Evolutionary conservation across 768 basidiomycete species (phyloP).

Genomic region (Cantharellus cinnabarinus): DNA sequence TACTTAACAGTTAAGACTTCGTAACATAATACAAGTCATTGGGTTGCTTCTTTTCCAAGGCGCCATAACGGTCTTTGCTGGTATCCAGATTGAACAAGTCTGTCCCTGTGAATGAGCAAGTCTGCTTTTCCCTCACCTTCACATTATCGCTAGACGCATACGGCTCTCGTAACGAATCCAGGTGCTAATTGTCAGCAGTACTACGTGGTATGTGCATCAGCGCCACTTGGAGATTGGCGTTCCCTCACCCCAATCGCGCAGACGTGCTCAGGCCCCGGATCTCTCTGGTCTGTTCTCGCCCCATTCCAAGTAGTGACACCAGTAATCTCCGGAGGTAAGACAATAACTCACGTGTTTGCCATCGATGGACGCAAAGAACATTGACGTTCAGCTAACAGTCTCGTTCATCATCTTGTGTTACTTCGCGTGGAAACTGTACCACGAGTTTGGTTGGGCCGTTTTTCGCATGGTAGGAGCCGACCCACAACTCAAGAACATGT

Average conservation of each 20-base stretch:
- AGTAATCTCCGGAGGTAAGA: conserved; percentile 37
- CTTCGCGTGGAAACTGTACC: conserved; percentile 28
- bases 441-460: conserved; percentile 75
- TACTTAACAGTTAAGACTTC: conserved; percentile 26
- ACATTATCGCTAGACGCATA: conserved; percentile 29
- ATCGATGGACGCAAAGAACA: conserved; percentile 5
- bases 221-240: not conserved
- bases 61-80: conserved; percentile 51
- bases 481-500: conserved; percentile 59
- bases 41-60: conserved; percentile 37
- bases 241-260: conserved; percentile 12
- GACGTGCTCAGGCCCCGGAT: conserved; percentile 29
- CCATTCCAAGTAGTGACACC: conserved; percentile 58
- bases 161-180: conserved; percentile 28
- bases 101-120: not conserved
- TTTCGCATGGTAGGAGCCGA: conserved; percentile 53
- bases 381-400: not conserved
- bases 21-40: conserved; percentile 56
- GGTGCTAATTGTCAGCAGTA: conserved; percentile 5
- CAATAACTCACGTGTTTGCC: conserved; percentile 27
- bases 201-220: conserved; percentile 17
- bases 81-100: conserved; percentile 40
- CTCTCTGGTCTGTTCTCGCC: conserved; percentile 37
- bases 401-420: not conserved
- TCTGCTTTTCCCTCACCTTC: not conserved